Base-by-base conservation (phyloP, 2,329 filamentous ascomycete species). In the Leptodontidium sp. region DNA sequence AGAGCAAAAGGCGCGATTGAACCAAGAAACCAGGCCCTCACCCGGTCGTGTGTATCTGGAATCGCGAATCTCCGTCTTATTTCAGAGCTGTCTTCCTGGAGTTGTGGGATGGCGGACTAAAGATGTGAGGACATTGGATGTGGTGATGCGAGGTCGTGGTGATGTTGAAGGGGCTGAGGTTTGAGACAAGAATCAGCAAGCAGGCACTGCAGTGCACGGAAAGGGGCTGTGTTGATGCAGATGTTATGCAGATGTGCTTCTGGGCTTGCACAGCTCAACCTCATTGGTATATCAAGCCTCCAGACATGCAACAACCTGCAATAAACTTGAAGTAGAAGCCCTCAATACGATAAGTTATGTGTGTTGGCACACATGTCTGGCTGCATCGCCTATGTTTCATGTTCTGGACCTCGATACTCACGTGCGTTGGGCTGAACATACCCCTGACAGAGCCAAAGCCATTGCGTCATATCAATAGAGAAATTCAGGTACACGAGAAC, bases 101-200 rank as follows among this genome's bases (percentile, higher is more conserved):
- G 84, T 78, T 79, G 79, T 84, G 80, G 82, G 81, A 80, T 79
- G 80, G 80, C 81, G 82, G 85, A 87, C 85, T 87, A 87, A 84
- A 83, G 84, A 84, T 82, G 82, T 75, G 84, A 84, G 81, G 80
- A 87, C 83, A 86, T 79, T 47, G 17, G 47, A 45, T 80, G 81
- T 81, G 80, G 80, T 74, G 82, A 17, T 17, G 29, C 29, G 21
- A 52, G 49, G 52, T 49, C n/a, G 40, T 9, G 53, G 6, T 65
- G 21, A 26, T 12, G 47, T 21, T 21, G 14, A 29, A 47, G 32
- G 47, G 29, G 45, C 47, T 26, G 61, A 50, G 29, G 32, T 14
- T 45, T 61, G 21, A 47, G 38, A 45, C 24, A n/a, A 45, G 5
- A 45, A 24, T 15, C 12, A 12, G n/a, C 26, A 21, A 40, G 21